These are phyloP conservation scores for Adansonia grandidieri DNA, from an alignment of 441 rosid genomes.

Conservation along the genomic window DNA sequence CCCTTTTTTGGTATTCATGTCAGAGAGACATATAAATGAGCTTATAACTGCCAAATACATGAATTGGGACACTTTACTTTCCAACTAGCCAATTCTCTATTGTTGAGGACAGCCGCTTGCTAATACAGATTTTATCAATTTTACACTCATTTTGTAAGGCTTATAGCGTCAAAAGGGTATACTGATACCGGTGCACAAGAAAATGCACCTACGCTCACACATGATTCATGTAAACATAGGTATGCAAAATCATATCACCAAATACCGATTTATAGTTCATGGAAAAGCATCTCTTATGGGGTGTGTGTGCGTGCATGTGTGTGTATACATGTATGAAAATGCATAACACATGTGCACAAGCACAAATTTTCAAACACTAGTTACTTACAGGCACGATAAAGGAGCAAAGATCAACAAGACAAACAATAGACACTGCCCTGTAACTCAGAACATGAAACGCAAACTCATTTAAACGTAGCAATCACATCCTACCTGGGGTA, in stretches of 20 bases:
- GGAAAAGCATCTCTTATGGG: not conserved
- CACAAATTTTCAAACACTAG: not conserved
- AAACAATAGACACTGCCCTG: not conserved
- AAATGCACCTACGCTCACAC: not conserved
- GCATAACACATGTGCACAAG: not conserved
- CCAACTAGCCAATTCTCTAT: not conserved
- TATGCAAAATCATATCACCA: not conserved
- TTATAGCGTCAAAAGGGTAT: not conserved
- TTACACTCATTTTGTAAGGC: not conserved
- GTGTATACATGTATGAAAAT: not conserved
- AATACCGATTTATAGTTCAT: not conserved
- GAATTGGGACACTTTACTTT: not conserved
- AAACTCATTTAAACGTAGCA: not conserved
- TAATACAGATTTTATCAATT: not conserved
- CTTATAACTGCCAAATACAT: not conserved
- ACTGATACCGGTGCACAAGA: not conserved
- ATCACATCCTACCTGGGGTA: conserved; percentile 71
- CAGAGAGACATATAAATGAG: not conserved
- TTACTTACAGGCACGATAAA: not conserved
- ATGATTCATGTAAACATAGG: not conserved
- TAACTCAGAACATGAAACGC: not conserved
- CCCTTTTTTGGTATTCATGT: not conserved
- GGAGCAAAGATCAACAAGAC: not conserved
- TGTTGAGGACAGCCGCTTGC: not conserved
- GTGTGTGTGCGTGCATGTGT: not conserved